A percentile compares a stretch with the other conserved stretches of the same genome.
These are phyloP conservation scores for Lomentospora prolificans DNA, from an alignment of 2,329 filamentous ascomycete genomes.

Conservation along the genomic window DNA sequence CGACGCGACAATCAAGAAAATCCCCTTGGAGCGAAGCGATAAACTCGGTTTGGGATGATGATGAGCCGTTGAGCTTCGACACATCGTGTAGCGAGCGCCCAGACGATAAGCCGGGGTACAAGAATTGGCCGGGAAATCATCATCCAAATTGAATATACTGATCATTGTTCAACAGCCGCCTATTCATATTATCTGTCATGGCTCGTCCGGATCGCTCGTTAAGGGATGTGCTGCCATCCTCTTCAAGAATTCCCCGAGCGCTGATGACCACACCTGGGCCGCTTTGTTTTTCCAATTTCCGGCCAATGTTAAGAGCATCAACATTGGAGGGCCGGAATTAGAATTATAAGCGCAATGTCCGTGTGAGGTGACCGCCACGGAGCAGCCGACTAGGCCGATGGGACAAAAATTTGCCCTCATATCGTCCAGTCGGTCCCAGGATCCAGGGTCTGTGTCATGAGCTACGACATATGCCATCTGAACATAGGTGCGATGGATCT, in stretches of 20 bases:
- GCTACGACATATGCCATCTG: background rate
- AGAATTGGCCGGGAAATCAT: background rate
- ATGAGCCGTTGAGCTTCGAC: background rate
- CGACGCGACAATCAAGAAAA: background rate
- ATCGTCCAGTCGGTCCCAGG: background rate
- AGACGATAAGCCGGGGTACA: background rate
- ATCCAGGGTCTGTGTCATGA: background rate
- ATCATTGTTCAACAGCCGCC: background rate
- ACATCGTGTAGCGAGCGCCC: background rate
- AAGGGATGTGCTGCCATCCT: background rate
- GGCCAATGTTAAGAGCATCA: background rate
- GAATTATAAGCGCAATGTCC: too few species aligned
- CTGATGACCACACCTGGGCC: background rate
- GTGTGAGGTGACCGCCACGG: too few species aligned
- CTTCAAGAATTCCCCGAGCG: background rate
- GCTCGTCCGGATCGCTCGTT: background rate
- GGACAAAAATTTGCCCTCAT: background rate
- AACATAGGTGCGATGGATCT: background rate
- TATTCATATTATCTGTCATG: background rate
- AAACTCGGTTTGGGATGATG: background rate
- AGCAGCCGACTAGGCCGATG: background rate
- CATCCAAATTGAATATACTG: background rate
- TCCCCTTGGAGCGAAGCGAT: background rate
- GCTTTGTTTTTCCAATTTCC: background rate
- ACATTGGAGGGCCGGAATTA: background rate